These are phyloP conservation scores for Dactylis glomerata DNA, from an alignment of 176 grass and related monocot species.

Conservation along the genomic window DNA sequence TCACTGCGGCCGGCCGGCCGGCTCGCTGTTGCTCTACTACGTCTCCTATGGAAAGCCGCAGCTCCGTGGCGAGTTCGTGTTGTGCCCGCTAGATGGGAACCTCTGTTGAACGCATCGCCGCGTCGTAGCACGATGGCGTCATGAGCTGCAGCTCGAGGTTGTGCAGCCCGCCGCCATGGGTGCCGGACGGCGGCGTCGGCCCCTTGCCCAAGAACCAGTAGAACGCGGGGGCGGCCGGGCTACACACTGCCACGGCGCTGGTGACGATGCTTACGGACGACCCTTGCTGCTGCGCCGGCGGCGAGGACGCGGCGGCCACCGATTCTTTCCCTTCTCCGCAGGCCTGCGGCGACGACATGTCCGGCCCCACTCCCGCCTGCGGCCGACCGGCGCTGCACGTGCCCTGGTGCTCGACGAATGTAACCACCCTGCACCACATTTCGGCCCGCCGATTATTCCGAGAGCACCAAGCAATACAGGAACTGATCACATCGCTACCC, in stretches of 20 bases:
- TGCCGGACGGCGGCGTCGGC: slow-evolving; percentile 13
- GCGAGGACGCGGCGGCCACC: background rate
- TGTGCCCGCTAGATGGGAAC: background rate
- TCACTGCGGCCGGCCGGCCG: background rate
- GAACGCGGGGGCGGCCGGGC: background rate
- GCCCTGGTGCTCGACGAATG: slow-evolving; percentile 83
- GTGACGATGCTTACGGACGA: no score
- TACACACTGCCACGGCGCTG: background rate
- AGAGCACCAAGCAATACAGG: background rate
- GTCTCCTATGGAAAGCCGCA: slow-evolving; percentile 55
- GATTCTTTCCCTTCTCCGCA: background rate
- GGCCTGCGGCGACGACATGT: background rate
- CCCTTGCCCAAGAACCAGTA: background rate
- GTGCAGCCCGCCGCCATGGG: background rate
- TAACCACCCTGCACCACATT: slow-evolving; percentile 56
- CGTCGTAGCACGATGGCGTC: slow-evolving; percentile 21
- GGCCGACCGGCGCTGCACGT: slow-evolving; percentile 45
- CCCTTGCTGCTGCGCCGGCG: background rate
- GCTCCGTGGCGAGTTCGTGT: slow-evolving; percentile 14
- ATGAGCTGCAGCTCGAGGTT: slow-evolving; percentile 74
- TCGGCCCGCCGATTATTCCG: background rate
- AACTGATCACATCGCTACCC: background rate
- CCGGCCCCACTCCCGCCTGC: background rate
- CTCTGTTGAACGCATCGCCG: background rate
- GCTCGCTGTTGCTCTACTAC: background rate